phyloP scores from a whole-genome alignment of 1,284 basidiomycete genomes.

The Leccinum pseudoinsigne region DNA sequence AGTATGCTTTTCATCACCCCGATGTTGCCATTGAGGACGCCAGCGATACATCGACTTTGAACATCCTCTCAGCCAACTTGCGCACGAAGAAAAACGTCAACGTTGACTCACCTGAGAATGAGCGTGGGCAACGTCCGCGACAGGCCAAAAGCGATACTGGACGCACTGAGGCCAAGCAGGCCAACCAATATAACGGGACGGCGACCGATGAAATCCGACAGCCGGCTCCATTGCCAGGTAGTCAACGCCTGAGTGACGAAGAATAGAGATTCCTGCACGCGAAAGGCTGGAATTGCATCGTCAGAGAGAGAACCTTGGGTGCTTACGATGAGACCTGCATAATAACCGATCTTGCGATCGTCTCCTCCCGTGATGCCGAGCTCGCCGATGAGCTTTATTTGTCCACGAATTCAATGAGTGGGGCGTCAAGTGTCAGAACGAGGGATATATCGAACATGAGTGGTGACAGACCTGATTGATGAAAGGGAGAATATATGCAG shows the following conservation, averaged over 20 bases:
- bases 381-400: constrained; percentile 33
- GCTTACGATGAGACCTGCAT: constrained; percentile 62
- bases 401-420: background rate
- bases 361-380: constrained; percentile 43
- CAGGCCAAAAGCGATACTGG: constrained; percentile 73
- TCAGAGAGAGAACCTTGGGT: background rate
- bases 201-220: constrained; percentile 71
- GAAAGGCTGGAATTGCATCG: background rate
- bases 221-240: constrained; percentile 72
- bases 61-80: constrained; percentile 3
- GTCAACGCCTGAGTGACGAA: constrained; percentile 69
- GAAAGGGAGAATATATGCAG: constrained; percentile 28
- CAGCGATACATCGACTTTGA: constrained; percentile 36
- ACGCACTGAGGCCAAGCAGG: constrained; percentile 61
- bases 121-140: constrained; percentile 67
- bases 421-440: background rate
- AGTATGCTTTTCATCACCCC: constrained; percentile 43
- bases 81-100: background rate
- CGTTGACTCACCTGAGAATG: constrained; percentile 51
- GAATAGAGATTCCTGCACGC: constrained; percentile 66
- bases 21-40: constrained; percentile 39
- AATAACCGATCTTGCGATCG: constrained; percentile 62
- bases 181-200: constrained; percentile 71
- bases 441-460: background rate
- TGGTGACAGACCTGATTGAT: constrained; percentile 29